phyloP scores from a whole-genome alignment of 345 rosid genomes.

The sweet orange (Citrus sinensis) region DNA sequence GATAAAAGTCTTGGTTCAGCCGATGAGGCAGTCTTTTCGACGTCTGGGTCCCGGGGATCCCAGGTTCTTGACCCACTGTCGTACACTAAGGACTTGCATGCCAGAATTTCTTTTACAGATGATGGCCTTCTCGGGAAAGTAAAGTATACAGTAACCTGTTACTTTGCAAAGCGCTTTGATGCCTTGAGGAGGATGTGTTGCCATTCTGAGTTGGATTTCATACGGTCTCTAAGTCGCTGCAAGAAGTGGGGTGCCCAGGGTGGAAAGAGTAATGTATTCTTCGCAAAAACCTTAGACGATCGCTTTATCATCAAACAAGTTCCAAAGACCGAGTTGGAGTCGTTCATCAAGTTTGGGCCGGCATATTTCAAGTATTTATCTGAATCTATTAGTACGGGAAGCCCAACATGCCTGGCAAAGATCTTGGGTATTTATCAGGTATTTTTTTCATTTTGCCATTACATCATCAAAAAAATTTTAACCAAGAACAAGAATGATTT shows the following conservation, averaged over 20 bases:
- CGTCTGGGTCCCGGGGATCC: conserved; percentile 35
- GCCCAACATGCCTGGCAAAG: conserved; percentile 95
- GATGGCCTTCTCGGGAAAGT: conserved; percentile 74
- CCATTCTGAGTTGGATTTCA: conserved; percentile 77
- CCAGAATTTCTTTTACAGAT: conserved; percentile 67
- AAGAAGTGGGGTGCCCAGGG: conserved; percentile 99
- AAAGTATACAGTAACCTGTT: conserved; percentile 79
- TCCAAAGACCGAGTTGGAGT: conserved; percentile 92
- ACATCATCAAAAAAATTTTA: conserved; percentile 1
- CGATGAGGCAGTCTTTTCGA: conserved; percentile 48
- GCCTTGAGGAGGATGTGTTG: conserved; percentile 84
- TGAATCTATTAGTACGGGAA: conserved; percentile 62
- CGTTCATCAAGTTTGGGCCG: conserved; percentile 88
- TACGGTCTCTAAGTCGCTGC: conserved; percentile 93
- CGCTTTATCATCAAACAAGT: conserved; percentile 96
- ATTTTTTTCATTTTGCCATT: conserved; percentile 10
- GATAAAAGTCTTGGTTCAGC: conserved; percentile 44
- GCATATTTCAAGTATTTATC: conserved; percentile 81
- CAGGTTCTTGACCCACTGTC: conserved; percentile 54
- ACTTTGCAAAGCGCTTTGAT: conserved; percentile 81
- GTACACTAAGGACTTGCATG: conserved; percentile 64
- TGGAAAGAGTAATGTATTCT: conserved; percentile 98
- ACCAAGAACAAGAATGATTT: conserved; percentile 14
- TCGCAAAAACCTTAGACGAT: conserved; percentile 94
- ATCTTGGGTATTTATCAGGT: conserved; percentile 97